Conservation (phyloP, 305 asterid species). For the Striga hermonthica region DNA sequence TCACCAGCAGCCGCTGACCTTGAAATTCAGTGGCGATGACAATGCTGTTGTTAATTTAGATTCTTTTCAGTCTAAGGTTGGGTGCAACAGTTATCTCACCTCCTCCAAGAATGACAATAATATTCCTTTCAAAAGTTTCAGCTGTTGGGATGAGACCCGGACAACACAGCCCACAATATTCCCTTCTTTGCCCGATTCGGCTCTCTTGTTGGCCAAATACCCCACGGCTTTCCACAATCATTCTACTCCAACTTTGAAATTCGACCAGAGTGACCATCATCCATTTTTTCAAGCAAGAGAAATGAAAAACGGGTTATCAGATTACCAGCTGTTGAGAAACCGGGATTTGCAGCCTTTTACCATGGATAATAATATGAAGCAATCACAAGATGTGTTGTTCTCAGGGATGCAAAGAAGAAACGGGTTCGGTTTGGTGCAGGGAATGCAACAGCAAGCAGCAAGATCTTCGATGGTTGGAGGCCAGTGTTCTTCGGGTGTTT, state of each 20-base stretch:
- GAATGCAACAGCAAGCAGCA: conserved; percentile 48
- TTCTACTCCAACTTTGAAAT: conserved; percentile 44
- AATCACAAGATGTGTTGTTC: conserved; percentile 44
- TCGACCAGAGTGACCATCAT: conserved; percentile 38
- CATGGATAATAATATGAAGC: conserved; percentile 44
- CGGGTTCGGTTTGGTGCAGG: conserved; percentile 51
- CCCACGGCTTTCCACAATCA: conserved; percentile 71
- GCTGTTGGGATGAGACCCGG: conserved; percentile 58
- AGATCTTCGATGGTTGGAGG: conserved; percentile 66
- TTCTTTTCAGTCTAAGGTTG: conserved; percentile 49
- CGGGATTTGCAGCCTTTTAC: conserved; percentile 53
- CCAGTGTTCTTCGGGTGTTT: conserved; percentile 49
- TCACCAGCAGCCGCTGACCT: conserved; percentile 39
- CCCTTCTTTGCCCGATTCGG: conserved; percentile 55
- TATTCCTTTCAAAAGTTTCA: conserved; percentile 43
- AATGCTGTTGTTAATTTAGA: conserved; percentile 35
- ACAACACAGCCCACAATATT: conserved; percentile 39
- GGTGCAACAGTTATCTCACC: conserved; percentile 37
- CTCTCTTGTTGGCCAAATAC: conserved; percentile 65
- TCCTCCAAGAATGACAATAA: conserved; percentile 47
- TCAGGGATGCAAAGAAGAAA: conserved; percentile 78
- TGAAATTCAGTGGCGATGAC: conserved; percentile 40
- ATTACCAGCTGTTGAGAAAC: conserved; percentile 46
- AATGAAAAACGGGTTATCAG: conserved; percentile 41
- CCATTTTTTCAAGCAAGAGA: conserved; percentile 45